A percentile compares a stretch with the other conserved stretches of the same genome.
These are phyloP conservation scores for Neostapfia colusana DNA, from an alignment of 176 grass and related monocot genomes.

Conservation along the genomic window DNA sequence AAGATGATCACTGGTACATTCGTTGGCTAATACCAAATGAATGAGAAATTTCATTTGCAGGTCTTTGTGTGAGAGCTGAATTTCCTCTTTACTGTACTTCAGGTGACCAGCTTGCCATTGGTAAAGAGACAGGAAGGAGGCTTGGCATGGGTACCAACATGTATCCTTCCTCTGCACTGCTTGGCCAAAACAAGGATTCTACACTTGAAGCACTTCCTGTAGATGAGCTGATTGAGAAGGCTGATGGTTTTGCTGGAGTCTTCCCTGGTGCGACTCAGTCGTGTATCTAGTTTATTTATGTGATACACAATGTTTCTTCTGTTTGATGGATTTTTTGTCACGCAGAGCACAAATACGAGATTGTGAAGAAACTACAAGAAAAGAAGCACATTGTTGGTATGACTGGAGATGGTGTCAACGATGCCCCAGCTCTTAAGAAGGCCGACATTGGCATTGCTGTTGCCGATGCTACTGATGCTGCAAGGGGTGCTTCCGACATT, in stretches of 20 bases:
- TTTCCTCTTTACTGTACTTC: slow-evolving; percentile 14
- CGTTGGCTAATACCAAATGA: too few species aligned
- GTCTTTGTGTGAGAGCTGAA: slow-evolving; percentile 4
- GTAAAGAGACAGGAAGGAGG: slow-evolving; percentile 94
- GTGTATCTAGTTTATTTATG: background rate
- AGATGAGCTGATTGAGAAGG: slow-evolving; percentile 97
- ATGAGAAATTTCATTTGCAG: too few species aligned
- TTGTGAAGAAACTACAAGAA: slow-evolving; percentile 94
- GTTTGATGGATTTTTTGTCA: slow-evolving; percentile 6
- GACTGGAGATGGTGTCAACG: slow-evolving; percentile 98
- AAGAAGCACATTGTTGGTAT: slow-evolving; percentile 98
- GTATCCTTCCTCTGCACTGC: slow-evolving; percentile 95
- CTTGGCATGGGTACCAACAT: slow-evolving; percentile 99
- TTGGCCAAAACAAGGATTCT: slow-evolving; percentile 80
- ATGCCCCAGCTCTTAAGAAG: slow-evolving; percentile 93
- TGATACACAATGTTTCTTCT: background rate
- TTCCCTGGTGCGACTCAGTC: slow-evolving; percentile 66
- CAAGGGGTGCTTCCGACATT: slow-evolving; percentile 89
- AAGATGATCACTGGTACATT: slow-evolving; percentile 96
- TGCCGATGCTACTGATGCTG: slow-evolving; percentile 92
- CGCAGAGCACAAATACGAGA: slow-evolving; percentile 97
- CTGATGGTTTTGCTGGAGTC: slow-evolving; percentile 98
- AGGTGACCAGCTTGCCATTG: slow-evolving; percentile 99
- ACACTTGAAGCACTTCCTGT: slow-evolving; percentile 75
- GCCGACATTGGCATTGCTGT: slow-evolving; percentile 98